Base-by-base conservation (phyloP, 192 early-diverging fungal genomes). In the Thamnidium elegans region DNA sequence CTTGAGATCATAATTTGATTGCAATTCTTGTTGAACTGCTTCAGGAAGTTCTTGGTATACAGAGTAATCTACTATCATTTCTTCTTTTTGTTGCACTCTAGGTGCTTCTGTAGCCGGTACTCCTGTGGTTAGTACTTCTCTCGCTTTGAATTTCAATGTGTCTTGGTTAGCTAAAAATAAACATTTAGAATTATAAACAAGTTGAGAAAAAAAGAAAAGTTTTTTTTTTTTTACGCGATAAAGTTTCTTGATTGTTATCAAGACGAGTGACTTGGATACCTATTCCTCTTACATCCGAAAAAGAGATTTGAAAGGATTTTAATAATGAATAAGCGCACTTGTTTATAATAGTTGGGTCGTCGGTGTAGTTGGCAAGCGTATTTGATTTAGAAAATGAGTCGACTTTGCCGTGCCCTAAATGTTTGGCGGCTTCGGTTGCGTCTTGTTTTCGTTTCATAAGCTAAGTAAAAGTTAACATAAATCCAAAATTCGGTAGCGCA, bases 321-420 rank as follows among this genome's bases (percentile, higher is more conserved):
- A 84, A 31, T 7, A 86, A 50, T 15, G 48, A 65, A 17, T 70
- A 51, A 1, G 62, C 73, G 30, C 76, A 71, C 7, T 61, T 63
- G 6, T 51, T 58, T 21, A 86, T 79, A 14, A 76, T 46, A 5
- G 67, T 68, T n/a, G 64, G 52, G 51, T 84, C 80, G 55, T 80
- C 71, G 10, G 85, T 87, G 59, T 76, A 72, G 11, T 59, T 56
- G 11, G 76, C 69, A 7, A 88, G 43, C 17, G 74, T 70, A 26
- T 65, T 72, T 5, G 84, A 82, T 52, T 80, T 82, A 20, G 79
- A 78, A 60, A 85, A 73, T 23, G 66, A 79, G 61, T 91, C 88
- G 20, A 83, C 84, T 17, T 80, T 70, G 3, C 89, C 89, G 66
- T 87, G 84, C 0, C 89, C 89, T 23, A 91, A 63, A 54, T 85